A percentile compares a stretch with the other conserved stretches of the same genome.
These are phyloP conservation scores for Pseudonitzschia multistriata DNA, from an alignment of 108 stramenopile species.

Conservation along the genomic window DNA sequence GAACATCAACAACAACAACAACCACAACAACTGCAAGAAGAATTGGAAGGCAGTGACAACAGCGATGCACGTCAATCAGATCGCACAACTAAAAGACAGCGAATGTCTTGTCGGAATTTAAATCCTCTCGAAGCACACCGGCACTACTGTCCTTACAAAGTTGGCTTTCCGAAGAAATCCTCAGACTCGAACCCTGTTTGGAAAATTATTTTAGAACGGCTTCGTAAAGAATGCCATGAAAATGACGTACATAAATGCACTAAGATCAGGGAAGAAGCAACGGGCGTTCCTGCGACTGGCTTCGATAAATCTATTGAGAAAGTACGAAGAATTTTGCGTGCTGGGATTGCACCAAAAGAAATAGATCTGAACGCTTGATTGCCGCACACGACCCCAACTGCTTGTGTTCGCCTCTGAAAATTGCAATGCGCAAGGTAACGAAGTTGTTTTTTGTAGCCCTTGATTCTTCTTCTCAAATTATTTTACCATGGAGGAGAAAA, in stretches of 20 bases:
- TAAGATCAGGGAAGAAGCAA: neutral
- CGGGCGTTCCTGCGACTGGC: neutral
- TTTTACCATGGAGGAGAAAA: neutral
- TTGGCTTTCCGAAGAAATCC: constrained; percentile 29
- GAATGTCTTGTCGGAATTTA: neutral
- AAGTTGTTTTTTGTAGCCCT: too few species aligned
- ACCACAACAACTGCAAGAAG: too few species aligned
- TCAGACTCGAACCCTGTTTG: constrained; percentile 21
- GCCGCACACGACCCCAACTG: neutral
- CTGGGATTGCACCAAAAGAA: constrained; percentile 20
- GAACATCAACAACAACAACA: constrained; percentile 8
- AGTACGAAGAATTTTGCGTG: constrained; percentile 23
- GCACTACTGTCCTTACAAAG: constrained; percentile 31
- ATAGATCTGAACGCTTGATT: neutral
- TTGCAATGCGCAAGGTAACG: neutral
- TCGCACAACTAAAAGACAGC: constrained; percentile 17
- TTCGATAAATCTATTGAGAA: constrained; percentile 16
- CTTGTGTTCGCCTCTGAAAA: too few species aligned
- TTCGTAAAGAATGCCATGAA: constrained; percentile 7
- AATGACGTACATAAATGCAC: neutral
- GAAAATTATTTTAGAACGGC: constrained; percentile 25
- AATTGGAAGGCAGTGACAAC: neutral
- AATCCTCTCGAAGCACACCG: constrained; percentile 32
- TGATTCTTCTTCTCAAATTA: too few species aligned
- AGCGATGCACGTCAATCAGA: neutral